Conservation (phyloP, 2,329 filamentous ascomycete genomes). For the Colletotrichum euphorbiae region DNA sequence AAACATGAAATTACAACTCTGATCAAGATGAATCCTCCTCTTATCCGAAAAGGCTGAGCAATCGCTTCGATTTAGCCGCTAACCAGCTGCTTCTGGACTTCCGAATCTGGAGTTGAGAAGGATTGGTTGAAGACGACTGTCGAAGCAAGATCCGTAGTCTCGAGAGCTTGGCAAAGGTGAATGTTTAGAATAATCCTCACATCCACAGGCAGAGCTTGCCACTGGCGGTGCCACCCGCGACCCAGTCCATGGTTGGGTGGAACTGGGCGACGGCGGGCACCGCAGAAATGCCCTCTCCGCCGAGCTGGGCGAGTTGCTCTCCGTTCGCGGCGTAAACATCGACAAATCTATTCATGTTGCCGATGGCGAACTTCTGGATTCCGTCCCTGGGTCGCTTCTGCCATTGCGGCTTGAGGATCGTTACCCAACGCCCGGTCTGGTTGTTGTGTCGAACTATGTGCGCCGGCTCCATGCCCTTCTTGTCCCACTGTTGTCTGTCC, state of each 20-base stretch:
- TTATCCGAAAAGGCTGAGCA: no score
- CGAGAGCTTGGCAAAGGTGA: no score
- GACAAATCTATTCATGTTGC: conserved; percentile 98
- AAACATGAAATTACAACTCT: no score
- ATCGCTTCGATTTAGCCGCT: no score
- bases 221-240: conserved; percentile 89
- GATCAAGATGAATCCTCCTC: no score
- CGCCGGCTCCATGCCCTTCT: conserved; percentile 74
- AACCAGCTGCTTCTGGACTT: no score
- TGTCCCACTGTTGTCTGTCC: conserved; percentile 68
- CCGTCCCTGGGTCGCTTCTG: conserved; percentile 82
- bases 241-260: conserved; percentile 89
- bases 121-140: no score
- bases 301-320: conserved; percentile 88
- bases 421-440: conserved; percentile 95
- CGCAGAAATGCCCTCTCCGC: conserved; percentile 90
- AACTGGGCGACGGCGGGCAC: conserved; percentile 94
- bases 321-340: conserved; percentile 88
- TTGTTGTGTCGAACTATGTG: conserved; percentile 87
- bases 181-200: conserved; percentile 53
- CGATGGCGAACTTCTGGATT: conserved; percentile 89
- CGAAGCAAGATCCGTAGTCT: no score
- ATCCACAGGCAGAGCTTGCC: conserved; percentile 95
- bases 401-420: conserved; percentile 86
- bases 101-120: no score